Evolutionary conservation across 106 monocot genomes (phyloP).

Genomic region (Ottelia alismoides): DNA sequence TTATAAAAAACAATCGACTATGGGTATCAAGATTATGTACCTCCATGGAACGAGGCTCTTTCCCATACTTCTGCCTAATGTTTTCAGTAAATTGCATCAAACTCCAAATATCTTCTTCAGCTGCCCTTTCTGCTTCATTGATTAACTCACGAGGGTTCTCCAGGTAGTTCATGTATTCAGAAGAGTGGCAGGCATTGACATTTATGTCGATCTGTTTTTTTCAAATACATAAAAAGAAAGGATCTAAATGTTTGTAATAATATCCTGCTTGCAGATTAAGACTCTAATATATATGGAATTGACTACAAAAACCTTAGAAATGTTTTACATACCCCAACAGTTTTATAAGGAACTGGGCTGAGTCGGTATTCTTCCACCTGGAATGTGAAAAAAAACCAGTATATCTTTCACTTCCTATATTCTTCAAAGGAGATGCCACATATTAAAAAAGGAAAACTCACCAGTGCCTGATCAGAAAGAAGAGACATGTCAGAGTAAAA

Average conservation of each 20-base stretch:
- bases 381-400: too few relatives aligned
- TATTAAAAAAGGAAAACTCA: conserved; percentile 25
- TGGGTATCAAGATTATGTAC: conserved; percentile 25
- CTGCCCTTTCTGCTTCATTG: conserved; percentile 80
- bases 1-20: too few relatives aligned
- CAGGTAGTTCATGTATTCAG: conserved; percentile 86
- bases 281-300: too few relatives aligned
- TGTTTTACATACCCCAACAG: conserved; percentile 63
- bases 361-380: conserved; percentile 91
- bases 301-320: too few relatives aligned
- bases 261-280: background rate
- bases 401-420: too few relatives aligned
- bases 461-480: conserved; percentile 72
- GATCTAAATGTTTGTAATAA: background rate
- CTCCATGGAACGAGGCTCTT: conserved; percentile 95
- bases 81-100: conserved; percentile 77
- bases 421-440: too few relatives aligned
- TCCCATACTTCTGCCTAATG: conserved; percentile 74
- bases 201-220: conserved; percentile 63
- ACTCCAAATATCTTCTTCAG: conserved; percentile 77
- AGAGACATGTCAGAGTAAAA: conserved; percentile 84
- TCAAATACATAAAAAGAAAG: too few relatives aligned
- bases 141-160: conserved; percentile 85
- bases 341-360: conserved; percentile 61
- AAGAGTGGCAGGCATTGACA: conserved; percentile 65